A percentile compares a stretch with the other conserved stretches of the same genome.
These are phyloP conservation scores for Cadophora malorum DNA, from an alignment of 2,329 filamentous ascomycete species.

Conservation along the genomic window DNA sequence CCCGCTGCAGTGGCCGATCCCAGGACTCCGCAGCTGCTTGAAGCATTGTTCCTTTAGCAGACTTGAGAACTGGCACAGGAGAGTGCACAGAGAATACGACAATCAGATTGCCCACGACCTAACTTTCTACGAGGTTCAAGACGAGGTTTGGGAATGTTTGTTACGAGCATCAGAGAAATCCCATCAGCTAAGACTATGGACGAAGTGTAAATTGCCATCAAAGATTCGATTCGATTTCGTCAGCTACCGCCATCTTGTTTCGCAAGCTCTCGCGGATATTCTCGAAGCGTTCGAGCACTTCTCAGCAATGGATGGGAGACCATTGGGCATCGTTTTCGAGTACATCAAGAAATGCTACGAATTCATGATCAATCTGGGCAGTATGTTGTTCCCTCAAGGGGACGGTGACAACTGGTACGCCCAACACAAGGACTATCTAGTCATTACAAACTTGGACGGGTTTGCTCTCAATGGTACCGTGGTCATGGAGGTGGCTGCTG, in stretches of 20 bases:
- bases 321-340: neutral
- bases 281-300: constrained; percentile 1
- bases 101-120: neutral
- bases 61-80: neutral
- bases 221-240: neutral
- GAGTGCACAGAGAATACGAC: neutral
- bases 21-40: neutral
- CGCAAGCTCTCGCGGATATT: neutral
- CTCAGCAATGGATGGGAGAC: neutral
- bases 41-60: neutral
- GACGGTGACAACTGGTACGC: constrained; percentile 7
- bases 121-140: neutral
- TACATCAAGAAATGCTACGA: constrained; percentile 12
- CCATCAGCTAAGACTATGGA: neutral
- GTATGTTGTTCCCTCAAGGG: neutral
- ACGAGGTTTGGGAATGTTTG: neutral
- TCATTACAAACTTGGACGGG: neutral
- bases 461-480: neutral
- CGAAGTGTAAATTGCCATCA: neutral
- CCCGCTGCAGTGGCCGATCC: neutral
- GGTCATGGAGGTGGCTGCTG: neutral
- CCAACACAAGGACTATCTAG: neutral
- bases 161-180: neutral
- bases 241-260: constrained; percentile 3
- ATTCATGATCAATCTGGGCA: neutral